Evolutionary conservation across 2,329 filamentous ascomycete genomes (phyloP), one percentile per base, ranked within the genome.

Genomic region (Lachnellula hyalina): DNA sequence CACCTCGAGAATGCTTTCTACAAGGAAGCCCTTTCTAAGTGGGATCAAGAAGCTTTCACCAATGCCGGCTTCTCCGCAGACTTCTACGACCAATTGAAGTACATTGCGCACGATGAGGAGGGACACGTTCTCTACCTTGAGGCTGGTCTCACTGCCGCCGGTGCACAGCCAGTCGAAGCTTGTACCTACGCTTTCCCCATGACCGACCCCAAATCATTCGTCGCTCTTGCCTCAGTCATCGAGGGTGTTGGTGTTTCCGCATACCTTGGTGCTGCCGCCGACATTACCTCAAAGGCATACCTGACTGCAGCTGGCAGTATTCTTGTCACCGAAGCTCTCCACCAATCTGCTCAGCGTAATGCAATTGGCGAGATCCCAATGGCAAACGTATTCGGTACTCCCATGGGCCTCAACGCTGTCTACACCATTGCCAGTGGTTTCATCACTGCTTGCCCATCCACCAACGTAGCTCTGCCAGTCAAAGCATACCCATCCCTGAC

Each of bases 1-100:
- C 76, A 81, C 57, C 76, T 83, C 38, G 85, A 88, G 70, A 74
- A 83, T 58, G 75, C 74, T 49, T 88, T 87, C 72, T 89, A 88
- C 72, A 74, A 73, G 38, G 67, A 84, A 46, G 84, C 79, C 40
- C 73, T 88, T 6, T 69, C 73, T 56, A 82, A 81, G 61, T 87
- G 80, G 73, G 74, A 73, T 36, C 67, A 75, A 53, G 57, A 68
- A 2, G 73, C 80, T 60, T 85, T 85, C 66, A 62, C 70, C 21
- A 71, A 69, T 25, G 80, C 80, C 40, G 81, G 80, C 14, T 78
- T 76, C 66, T 68, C 76, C 48, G 61, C 72, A 0, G 68, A 70
- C 3, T 80, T 83, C 66, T 86, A 84, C 72, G 70, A 73, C 50
- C 82, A 85, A 68, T 64, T 88, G 54, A 72, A 78, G 67, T 75